Base-by-base conservation (phyloP, 352 stramenopile genomes). In the Plasmopara muralis region DNA sequence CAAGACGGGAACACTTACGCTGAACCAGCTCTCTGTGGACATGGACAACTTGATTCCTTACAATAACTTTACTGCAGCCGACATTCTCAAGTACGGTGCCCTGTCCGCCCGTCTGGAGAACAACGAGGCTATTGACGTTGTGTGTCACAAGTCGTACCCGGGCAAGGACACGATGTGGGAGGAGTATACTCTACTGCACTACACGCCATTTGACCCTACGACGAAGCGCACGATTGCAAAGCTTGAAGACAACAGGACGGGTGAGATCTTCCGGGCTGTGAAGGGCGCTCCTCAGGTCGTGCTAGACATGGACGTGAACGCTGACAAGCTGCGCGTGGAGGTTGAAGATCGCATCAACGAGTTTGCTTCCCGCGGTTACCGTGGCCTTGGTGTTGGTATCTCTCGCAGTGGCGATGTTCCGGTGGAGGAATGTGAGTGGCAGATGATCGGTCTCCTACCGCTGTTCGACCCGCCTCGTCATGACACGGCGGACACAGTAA, bases 1-100 rank as follows among this genome's bases (percentile, higher is more conserved):
- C 72, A 97, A 97, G 79, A 98, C 91, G 25, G 89, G 87, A 42
- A 98, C 91, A 29, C 75, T 97, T 5, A 98, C 93, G 16, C 77
- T 98, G 62, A 98, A 98, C 70, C 77, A 95, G 52, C 96, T 99
- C 69, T 97, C 92, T 28, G 88, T 98, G 43, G 83, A 96, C 56
- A 52, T 87, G 60, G 87, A 85, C 57, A 90, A 87, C 70, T 42
- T 92, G 48, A 89, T 83, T 51, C 71, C 75, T 29, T 81, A 84
- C 77, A 85, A 86, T 55, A 69, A 68, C 55, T 85, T 85, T 49
- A 66, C 68, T 4, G 55, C 53, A 4, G 60, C 56, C 9, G 73
- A 88, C 57, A 85, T 88, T 18, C 57, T 88, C 12, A 79, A 82
- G 57, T 76, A 65, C 47, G 77, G 61, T 20, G 77, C 77, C 16